Conservation (phyloP, 1,284 basidiomycete species). For the Leccinum proliferum region DNA sequence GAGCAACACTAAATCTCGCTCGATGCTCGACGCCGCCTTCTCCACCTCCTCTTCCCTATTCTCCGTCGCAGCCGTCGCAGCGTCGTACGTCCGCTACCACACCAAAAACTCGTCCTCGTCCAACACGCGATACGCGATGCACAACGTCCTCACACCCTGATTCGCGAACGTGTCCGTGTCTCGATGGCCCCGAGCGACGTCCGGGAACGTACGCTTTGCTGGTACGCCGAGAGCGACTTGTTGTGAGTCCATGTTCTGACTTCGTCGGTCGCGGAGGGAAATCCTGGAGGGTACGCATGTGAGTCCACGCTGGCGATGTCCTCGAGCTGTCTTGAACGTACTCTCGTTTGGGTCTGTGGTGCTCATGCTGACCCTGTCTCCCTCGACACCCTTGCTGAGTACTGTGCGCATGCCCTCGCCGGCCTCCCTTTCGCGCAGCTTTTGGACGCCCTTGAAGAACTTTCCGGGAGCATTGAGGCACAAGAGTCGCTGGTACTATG, state of each 20-base stretch:
- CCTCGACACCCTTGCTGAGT: slow-evolving; percentile 47
- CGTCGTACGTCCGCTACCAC: slow-evolving; percentile 83
- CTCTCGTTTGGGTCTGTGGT: slow-evolving; percentile 36
- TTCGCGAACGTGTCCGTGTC: slow-evolving; percentile 96
- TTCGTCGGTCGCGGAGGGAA: slow-evolving; percentile 17
- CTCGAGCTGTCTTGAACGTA: slow-evolving; percentile 47
- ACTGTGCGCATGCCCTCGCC: slow-evolving; percentile 59
- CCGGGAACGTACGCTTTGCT: slow-evolving; percentile 51
- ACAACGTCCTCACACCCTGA: slow-evolving; percentile 86
- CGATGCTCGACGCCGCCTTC: slow-evolving; percentile 83
- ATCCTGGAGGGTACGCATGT: slow-evolving; percentile 56
- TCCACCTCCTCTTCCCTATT: slow-evolving; percentile 91
- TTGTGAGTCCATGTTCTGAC: slow-evolving; percentile 16
- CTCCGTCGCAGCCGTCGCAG: slow-evolving; percentile 67
- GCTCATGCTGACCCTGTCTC: slow-evolving; percentile 34
- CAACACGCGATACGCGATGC: slow-evolving; percentile 81
- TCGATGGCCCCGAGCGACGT: slow-evolving; percentile 70
- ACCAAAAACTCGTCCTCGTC: slow-evolving; percentile 78
- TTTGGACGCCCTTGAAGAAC: slow-evolving; percentile 82
- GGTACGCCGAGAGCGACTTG: slow-evolving; percentile 40
- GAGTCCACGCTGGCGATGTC: slow-evolving; percentile 50
- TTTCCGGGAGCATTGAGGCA: slow-evolving; percentile 65
- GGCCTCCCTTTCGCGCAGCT: slow-evolving; percentile 81
- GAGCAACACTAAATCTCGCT: slow-evolving; percentile 77
- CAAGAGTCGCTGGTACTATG: slow-evolving; percentile 70